Evolutionary conservation across 2,329 filamentous ascomycete species (phyloP), one percentile per base, ranked within the genome.

Genomic region (Fusarium sp.): DNA sequence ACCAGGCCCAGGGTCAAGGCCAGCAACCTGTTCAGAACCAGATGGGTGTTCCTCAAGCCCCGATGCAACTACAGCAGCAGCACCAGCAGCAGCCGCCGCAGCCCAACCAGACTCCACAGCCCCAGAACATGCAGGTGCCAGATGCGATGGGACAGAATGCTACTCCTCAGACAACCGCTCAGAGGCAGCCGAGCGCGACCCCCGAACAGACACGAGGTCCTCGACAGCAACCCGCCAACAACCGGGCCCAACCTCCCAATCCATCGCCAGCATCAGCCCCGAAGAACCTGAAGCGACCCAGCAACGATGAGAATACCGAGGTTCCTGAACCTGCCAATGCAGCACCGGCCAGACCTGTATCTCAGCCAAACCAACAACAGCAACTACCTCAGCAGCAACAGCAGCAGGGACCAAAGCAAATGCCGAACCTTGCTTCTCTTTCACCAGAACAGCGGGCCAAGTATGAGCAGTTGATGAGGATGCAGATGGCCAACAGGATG

Each of bases 201-300:
- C 70, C 67, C 11, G 75, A 78, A 33, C 77, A 80, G 63, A 67
- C 73, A 46, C 76, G 78, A 35, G 77, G 69, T 53, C 67, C 72
- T 66, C 65, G 79, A 64, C 62, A 73, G 40, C 74, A 80, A 53
- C 61, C 79, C 57, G 58, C 72, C 60, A 83, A 80, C 65, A 83
- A 79, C 53, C 84, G 83, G 49, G 57, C 77, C 36, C 78, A 83
- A 33, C 77, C 80, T 35, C 79, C 82, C 6, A 83, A 83, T 51
- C 79, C 81, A 17, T 83, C 85, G 6, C 80, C 84, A 10, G 82
- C 82, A 2, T 70, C 83, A 6, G 79, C 80, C 10, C 78, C 80
- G 29, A 89, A 87, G 78, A 86, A 81, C 56, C 81, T 88, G 49
- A 90, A 90, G 80, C 86, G 88, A 1, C 81, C 87, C 5, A 87